phyloP scores from a whole-genome alignment of 1,284 basidiomycete genomes.

The Melampsora larici-populina region DNA sequence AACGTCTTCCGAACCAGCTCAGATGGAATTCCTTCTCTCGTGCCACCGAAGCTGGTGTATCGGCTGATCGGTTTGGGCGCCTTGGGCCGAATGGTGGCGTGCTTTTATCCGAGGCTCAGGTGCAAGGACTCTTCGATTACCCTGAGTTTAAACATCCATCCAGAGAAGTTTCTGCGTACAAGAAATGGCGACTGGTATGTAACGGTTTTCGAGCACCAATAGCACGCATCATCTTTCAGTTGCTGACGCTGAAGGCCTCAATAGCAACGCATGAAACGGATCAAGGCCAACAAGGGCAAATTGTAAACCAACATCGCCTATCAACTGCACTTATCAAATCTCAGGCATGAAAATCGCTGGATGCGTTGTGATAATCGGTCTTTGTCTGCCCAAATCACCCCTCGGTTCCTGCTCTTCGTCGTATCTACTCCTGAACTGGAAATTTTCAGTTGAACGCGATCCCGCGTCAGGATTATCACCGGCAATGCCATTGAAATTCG shows the following conservation, averaged over 20 bases:
- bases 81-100: slow-evolving; percentile 28
- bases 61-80: not conserved
- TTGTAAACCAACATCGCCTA: not conserved
- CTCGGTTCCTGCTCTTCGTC: too few relatives aligned
- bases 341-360: not conserved
- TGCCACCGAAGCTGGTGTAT: not conserved
- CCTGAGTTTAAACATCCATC: slow-evolving; percentile 28
- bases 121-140: slow-evolving; percentile 28
- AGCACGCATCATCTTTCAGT: not conserved
- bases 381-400: too few relatives aligned
- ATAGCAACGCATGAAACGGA: slow-evolving; percentile 34
- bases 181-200: slow-evolving; percentile 36
- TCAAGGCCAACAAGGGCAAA: slow-evolving; percentile 36
- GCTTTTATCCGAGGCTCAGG: slow-evolving; percentile 21
- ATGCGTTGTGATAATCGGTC: too few relatives aligned
- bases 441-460: too few relatives aligned
- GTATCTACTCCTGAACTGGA: too few relatives aligned
- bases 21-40: not conserved
- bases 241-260: not conserved
- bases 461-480: too few relatives aligned
- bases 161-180: slow-evolving; percentile 11
- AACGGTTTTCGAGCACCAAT: not conserved
- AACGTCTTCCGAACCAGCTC: not conserved
- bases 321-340: not conserved
- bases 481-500: too few relatives aligned